Percentiles rank a stretch among this genome's conserved stretches.
phyloP scores from a whole-genome alignment of 768 basidiomycete species.

The Auricularia heimuer region DNA sequence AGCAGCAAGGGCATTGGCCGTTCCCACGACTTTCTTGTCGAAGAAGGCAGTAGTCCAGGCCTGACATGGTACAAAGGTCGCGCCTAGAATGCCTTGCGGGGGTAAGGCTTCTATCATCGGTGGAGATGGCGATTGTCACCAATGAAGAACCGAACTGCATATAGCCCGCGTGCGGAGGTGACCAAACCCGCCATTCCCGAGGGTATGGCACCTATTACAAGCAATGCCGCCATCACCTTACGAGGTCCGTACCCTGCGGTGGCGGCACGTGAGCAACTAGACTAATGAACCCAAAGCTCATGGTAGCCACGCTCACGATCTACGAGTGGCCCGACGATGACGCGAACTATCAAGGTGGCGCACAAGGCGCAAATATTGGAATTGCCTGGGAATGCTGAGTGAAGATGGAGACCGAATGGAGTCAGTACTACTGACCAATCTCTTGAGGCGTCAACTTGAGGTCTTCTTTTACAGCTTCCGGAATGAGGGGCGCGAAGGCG shows the following conservation, averaged over 20 bases:
- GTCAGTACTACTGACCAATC: slow-evolving; percentile 24
- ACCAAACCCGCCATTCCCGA: slow-evolving; percentile 47
- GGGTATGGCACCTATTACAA: slow-evolving; percentile 47
- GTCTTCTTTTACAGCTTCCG: slow-evolving; percentile 44
- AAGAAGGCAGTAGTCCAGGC: slow-evolving; percentile 55
- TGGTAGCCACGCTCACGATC: slow-evolving; percentile 22
- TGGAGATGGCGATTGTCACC: slow-evolving; percentile 18
- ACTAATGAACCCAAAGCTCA: not conserved
- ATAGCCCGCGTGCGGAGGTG: slow-evolving; percentile 30
- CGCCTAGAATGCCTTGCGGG: slow-evolving; percentile 36
- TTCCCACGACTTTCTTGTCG: slow-evolving; percentile 38
- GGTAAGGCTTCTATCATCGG: not conserved
- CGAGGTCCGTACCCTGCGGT: slow-evolving; percentile 37
- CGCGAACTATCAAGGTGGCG: slow-evolving; percentile 39
- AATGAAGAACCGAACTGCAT: slow-evolving; percentile 45
- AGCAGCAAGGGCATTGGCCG: slow-evolving; percentile 44
- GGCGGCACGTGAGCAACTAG: not conserved
- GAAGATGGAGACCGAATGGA: slow-evolving; percentile 5
- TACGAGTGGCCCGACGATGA: slow-evolving; percentile 41
- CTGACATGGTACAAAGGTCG: slow-evolving; percentile 50
- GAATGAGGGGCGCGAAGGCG: slow-evolving; percentile 51
- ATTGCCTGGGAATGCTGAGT: slow-evolving; percentile 21
- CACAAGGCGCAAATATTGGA: slow-evolving; percentile 40
- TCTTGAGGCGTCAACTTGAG: slow-evolving; percentile 37
- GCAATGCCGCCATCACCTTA: slow-evolving; percentile 43